Conservation (phyloP, 2,329 filamentous ascomycete species). For the Claviceps sp. region DNA sequence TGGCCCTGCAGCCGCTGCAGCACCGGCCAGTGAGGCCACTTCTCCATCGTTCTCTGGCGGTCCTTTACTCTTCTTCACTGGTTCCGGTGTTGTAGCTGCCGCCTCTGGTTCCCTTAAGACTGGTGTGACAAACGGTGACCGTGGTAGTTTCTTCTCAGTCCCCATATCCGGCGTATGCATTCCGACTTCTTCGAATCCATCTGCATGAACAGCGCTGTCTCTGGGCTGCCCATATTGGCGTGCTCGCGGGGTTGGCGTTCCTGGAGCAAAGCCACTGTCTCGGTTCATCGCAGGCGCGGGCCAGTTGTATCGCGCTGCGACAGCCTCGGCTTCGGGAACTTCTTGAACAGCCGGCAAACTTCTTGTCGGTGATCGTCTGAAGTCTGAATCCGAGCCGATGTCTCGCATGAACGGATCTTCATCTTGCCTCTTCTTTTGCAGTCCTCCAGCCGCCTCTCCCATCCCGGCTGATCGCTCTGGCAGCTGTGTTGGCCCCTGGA, state of each 20-base stretch:
- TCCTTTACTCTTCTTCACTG: slow-evolving; percentile 24
- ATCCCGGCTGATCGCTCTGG: slow-evolving; percentile 18
- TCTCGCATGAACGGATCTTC: slow-evolving; percentile 11
- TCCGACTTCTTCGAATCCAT: slow-evolving; percentile 28
- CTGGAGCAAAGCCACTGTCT: slow-evolving; percentile 21
- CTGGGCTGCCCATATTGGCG: slow-evolving; percentile 26
- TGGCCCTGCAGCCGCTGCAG: not conserved
- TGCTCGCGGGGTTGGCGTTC: slow-evolving; percentile 28
- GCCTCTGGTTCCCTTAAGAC: slow-evolving; percentile 26
- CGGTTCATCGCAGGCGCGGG: slow-evolving; percentile 24
- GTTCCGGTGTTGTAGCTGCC: slow-evolving; percentile 27
- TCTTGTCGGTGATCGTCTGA: slow-evolving; percentile 28
- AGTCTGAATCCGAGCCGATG: slow-evolving; percentile 20
- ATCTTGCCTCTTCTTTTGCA: slow-evolving; percentile 19
- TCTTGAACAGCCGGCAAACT: slow-evolving; percentile 40
- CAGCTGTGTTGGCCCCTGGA: slow-evolving; percentile 13
- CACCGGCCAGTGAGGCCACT: slow-evolving; percentile 6
- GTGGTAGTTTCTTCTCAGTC: slow-evolving; percentile 15
- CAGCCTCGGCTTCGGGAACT: slow-evolving; percentile 31
- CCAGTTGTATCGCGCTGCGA: slow-evolving; percentile 10
- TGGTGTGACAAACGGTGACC: slow-evolving; percentile 24
- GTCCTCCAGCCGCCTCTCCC: slow-evolving; percentile 16
- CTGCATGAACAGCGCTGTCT: slow-evolving; percentile 45
- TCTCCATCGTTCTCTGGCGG: slow-evolving; percentile 17
- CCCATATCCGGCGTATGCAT: slow-evolving; percentile 16